These are phyloP conservation scores for Pleurotus cornucopiae DNA, from an alignment of 768 basidiomycete species.

Conservation along the genomic window DNA sequence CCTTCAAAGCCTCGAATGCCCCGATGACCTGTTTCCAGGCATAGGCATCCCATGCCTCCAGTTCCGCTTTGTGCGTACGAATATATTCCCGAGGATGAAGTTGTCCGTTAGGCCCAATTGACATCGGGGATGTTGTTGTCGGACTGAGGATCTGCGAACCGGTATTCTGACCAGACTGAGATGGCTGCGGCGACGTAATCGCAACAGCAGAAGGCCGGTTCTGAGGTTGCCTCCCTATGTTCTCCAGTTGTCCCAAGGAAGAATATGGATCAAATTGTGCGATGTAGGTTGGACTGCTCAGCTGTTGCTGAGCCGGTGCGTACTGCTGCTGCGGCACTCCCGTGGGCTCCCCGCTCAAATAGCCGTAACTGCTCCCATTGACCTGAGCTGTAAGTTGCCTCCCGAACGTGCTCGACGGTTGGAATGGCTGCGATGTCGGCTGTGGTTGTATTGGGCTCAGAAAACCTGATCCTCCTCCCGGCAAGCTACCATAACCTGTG, in stretches of 20 bases:
- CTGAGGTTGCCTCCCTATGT: slow-evolving; percentile 15
- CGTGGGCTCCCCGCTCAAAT: slow-evolving; percentile 7
- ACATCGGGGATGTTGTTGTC: slow-evolving; percentile 19
- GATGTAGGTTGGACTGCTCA: slow-evolving; percentile 41
- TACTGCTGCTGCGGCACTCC: slow-evolving; percentile 27
- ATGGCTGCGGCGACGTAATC: slow-evolving; percentile 15
- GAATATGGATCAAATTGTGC: slow-evolving; percentile 53
- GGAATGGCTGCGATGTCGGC: slow-evolving; percentile 23
- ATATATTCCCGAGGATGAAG: slow-evolving; percentile 70
- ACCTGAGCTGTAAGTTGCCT: slow-evolving; percentile 40
- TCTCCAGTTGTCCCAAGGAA: slow-evolving; percentile 39
- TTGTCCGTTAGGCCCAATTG: slow-evolving; percentile 30
- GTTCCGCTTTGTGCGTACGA: slow-evolving; percentile 56
- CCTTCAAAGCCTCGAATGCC: slow-evolving; percentile 61
- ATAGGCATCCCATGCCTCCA: slow-evolving; percentile 68
- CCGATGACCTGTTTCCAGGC: slow-evolving; percentile 69
- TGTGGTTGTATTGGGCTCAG: not conserved
- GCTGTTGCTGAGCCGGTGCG: slow-evolving; percentile 43
- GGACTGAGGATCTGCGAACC: slow-evolving; percentile 16
- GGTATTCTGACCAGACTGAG: slow-evolving; percentile 14
- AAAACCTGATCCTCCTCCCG: not conserved
- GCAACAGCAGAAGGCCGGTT: slow-evolving; percentile 14
- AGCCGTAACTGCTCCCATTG: slow-evolving; percentile 2
- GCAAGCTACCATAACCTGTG: not conserved
- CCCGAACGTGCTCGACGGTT: slow-evolving; percentile 52